phyloP scores from a whole-genome alignment of 2,329 filamentous ascomycete genomes.

The Neopestalotiopsis sp. region DNA sequence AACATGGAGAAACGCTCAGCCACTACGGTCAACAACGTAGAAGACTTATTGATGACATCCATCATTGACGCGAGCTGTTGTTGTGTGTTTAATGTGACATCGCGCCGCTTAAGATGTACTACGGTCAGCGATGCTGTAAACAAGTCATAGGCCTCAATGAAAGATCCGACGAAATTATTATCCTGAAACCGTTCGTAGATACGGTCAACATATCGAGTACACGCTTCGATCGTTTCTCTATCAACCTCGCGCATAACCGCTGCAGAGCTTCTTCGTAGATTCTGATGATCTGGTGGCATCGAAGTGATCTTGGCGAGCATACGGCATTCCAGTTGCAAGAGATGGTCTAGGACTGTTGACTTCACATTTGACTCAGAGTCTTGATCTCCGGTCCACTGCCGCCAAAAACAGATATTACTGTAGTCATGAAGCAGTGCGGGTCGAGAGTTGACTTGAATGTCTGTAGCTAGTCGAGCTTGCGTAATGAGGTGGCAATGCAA shows the following conservation, averaged over 20 bases:
- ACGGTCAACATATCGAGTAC: conserved; percentile 17
- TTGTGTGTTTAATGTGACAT: not conserved
- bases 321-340: conserved; percentile 19
- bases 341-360: not conserved
- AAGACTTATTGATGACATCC: conserved; percentile 11
- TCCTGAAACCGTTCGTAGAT: conserved; percentile 17
- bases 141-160: conserved; percentile 22
- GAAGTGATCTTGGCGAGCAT: conserved; percentile 2
- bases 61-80: not conserved
- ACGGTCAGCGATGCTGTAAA: conserved; percentile 19
- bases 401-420: conserved; percentile 23
- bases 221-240: conserved; percentile 15
- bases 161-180: conserved; percentile 14
- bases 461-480: conserved; percentile 20
- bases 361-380: not conserved
- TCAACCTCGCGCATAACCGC: not conserved
- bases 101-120: conserved; percentile 11
- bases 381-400: conserved; percentile 1
- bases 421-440: conserved; percentile 17
- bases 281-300: not conserved
- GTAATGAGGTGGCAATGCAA: conserved; percentile 15
- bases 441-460: conserved; percentile 1
- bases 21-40: conserved; percentile 4
- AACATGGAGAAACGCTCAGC: not conserved
- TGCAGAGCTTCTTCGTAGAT: not conserved